Conservation (phyloP, 129 eudicot genomes). For the Centaurea solstitialis region DNA sequence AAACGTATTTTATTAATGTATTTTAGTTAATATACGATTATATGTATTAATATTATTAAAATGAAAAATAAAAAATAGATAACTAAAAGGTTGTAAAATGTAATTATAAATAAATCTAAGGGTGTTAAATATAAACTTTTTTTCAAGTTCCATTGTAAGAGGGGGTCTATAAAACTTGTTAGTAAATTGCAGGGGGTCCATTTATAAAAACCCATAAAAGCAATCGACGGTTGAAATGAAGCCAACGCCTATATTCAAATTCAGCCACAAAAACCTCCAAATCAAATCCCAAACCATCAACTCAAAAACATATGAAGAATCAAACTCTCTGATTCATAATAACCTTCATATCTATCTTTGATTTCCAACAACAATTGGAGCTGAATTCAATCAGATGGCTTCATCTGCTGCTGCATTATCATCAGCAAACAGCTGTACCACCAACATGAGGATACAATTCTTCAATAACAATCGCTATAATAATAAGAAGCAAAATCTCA, state of each 20-base stretch:
- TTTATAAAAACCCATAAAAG: not conserved
- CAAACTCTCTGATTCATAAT: not conserved
- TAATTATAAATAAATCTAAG: too few species aligned
- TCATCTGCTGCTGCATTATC: conserved; percentile 45
- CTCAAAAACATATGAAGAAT: not conserved
- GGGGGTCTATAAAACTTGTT: too few species aligned
- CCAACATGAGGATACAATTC: conserved; percentile 29
- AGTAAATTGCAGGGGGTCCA: too few species aligned
- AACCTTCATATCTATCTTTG: too few species aligned
- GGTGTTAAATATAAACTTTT: too few species aligned
- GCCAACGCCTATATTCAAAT: conserved; percentile 27
- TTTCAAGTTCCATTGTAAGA: too few species aligned
- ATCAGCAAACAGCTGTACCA: conserved; percentile 53
- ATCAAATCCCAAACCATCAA: conserved; percentile 17
- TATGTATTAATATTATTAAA: too few species aligned
- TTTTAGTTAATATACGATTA: too few species aligned
- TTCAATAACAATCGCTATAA: conserved; percentile 33
- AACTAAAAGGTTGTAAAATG: too few species aligned
- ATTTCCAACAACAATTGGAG: not conserved
- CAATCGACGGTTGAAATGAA: conserved; percentile 36
- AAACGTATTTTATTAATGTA: too few species aligned
- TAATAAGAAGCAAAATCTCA: conserved; percentile 34
- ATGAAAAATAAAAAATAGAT: too few species aligned
- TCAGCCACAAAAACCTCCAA: conserved; percentile 36
- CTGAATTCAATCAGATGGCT: conserved; percentile 37